Evolutionary conservation across 108 stramenopile genomes (phyloP).

Genomic region (Licmophora abbreviata): DNA sequence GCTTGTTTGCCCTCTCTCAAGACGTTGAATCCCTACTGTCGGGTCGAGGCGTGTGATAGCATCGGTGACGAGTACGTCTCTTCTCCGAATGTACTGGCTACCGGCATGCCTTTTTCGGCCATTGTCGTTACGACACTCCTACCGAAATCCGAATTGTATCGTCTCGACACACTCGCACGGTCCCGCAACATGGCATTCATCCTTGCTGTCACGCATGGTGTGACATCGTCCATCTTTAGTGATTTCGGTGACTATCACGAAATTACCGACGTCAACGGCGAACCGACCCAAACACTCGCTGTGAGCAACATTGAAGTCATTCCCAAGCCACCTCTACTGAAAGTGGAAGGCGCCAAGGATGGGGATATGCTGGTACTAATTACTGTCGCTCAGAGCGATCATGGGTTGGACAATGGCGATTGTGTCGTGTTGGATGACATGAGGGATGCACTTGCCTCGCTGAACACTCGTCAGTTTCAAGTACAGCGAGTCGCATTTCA

Average conservation of each 20-base stretch:
- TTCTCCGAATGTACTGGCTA: slow-evolving; percentile 10
- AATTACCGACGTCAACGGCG: slow-evolving; percentile 35
- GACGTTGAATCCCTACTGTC: slow-evolving; percentile 37
- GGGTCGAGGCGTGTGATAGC: slow-evolving; percentile 15
- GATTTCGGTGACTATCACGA: slow-evolving; percentile 32
- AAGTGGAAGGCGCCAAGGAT: slow-evolving; percentile 30
- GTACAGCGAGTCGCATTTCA: slow-evolving; percentile 40
- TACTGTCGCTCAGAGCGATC: slow-evolving; percentile 37
- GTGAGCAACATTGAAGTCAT: slow-evolving; percentile 31
- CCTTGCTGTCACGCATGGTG: slow-evolving; percentile 28
- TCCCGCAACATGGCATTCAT: slow-evolving; percentile 30
- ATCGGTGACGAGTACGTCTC: slow-evolving; percentile 12
- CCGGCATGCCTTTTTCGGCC: slow-evolving; percentile 20
- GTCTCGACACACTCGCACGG: slow-evolving; percentile 11
- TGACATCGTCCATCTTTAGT: slow-evolving; percentile 32
- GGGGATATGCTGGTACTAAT: slow-evolving; percentile 32
- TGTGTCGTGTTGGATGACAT: slow-evolving; percentile 36
- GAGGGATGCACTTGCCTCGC: slow-evolving; percentile 24
- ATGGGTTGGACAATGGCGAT: slow-evolving; percentile 42
- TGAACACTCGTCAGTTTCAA: slow-evolving; percentile 29
- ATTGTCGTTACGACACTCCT: slow-evolving; percentile 26
- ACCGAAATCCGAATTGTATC: not conserved
- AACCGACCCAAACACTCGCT: slow-evolving; percentile 38
- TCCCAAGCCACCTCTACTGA: slow-evolving; percentile 28
- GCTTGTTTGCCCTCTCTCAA: slow-evolving; percentile 27